Conservation (phyloP, 2,329 filamentous ascomycete species). For the Scedosporium aurantiacum region DNA sequence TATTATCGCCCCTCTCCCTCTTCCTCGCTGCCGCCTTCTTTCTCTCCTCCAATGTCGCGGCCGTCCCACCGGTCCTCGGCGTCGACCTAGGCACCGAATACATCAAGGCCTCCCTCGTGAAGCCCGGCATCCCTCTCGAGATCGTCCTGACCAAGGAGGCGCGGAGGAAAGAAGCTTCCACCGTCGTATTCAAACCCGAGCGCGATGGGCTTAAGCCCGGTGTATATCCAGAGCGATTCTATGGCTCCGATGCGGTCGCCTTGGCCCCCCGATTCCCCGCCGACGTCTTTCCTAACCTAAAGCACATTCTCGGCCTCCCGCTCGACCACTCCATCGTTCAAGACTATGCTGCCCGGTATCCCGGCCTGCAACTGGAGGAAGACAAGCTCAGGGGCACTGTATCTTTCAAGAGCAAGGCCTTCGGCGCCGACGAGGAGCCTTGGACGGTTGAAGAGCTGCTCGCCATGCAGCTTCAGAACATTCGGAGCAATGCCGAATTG, state of each 20-base stretch:
- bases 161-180: slow-evolving; percentile 85
- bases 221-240: slow-evolving; percentile 75
- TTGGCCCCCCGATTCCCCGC: slow-evolving; percentile 78
- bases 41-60: slow-evolving; percentile 34
- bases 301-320: slow-evolving; percentile 71
- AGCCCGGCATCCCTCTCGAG: slow-evolving; percentile 92
- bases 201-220: slow-evolving; percentile 52
- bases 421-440: slow-evolving; percentile 47
- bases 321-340: slow-evolving; percentile 49
- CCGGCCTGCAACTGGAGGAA: slow-evolving; percentile 59
- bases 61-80: slow-evolving; percentile 67
- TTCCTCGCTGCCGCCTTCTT: slow-evolving; percentile 10
- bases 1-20: slow-evolving; percentile 18
- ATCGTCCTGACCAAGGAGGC: slow-evolving; percentile 98
- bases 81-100: slow-evolving; percentile 94
- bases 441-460: slow-evolving; percentile 85
- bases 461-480: slow-evolving; percentile 90
- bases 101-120: slow-evolving; percentile 91
- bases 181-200: slow-evolving; percentile 87
- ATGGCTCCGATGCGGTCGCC: slow-evolving; percentile 84
- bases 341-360: slow-evolving; percentile 66
- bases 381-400: slow-evolving; percentile 55
- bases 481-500: slow-evolving; percentile 77
- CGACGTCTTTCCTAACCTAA: slow-evolving; percentile 92
- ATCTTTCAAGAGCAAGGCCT: slow-evolving; percentile 69